Base-by-base conservation (phyloP, 805 yeast genomes). In the Lipomyces yamanashiensis region DNA sequence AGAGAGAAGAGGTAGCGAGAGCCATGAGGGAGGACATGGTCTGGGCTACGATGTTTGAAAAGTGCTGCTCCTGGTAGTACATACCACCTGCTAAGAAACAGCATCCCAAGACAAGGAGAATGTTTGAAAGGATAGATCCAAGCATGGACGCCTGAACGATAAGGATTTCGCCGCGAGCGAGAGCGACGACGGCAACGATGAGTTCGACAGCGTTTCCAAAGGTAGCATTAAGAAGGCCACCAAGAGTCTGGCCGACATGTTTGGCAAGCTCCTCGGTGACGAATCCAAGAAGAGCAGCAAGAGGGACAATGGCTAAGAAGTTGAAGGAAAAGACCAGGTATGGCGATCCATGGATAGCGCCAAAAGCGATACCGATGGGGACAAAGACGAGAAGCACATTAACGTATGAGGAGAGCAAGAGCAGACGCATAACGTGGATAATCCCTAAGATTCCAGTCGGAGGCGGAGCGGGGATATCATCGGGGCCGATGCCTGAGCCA, bases 171-270 rank as follows among this genome's bases (percentile, higher is more conserved):
- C 90, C 89, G 50, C 89, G 88, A 70, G 78, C 81, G 71, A 95
- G 81, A 0, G 99, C 99, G 70, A 95, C 91, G 34, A 95, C 80
- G 1, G 97, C 89, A 41, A 95, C 98, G 75, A 95, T 95, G 64
- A 95, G 85, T 78, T 95, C 99, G 23, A 95, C 97, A 1, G 98
- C 98, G 75, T 95, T 95, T 63, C 99, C 99, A 75, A 95, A 90
- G 9, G 98, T 92, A 1, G 99, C 99, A 77, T 95, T 95, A 72
- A 95, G 81, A 67, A 95, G 81, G 0, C 98, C 98, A 13, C 99
- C 98, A 28, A 93, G 69, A 9, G 98, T 92, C 72, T 91, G 89
- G 64, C 98, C 98, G 40, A 91, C 91, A 67, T 88, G 87, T 63
- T 85, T 89, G 49, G 97, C 85, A 61, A 95, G 81, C 72, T 92